A percentile compares a stretch with the other conserved stretches of the same genome.
These are phyloP conservation scores for Alloteropsis semialata DNA, from an alignment of 176 grass and related monocot species.

Conservation along the genomic window DNA sequence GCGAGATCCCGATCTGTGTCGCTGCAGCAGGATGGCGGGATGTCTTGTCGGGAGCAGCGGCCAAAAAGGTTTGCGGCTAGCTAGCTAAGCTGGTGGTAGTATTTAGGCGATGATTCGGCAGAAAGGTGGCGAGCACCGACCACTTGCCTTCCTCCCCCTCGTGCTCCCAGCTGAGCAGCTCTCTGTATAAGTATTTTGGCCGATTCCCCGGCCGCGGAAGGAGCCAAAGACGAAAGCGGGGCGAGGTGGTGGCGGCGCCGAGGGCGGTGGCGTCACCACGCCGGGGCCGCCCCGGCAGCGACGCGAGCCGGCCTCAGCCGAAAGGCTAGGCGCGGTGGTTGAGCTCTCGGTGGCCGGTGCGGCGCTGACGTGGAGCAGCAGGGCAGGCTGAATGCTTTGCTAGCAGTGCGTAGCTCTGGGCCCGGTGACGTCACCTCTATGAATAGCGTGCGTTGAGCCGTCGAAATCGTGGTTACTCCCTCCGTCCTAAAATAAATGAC, in stretches of 20 bases:
- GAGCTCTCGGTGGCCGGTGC: neutral
- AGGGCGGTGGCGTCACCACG: constrained; percentile 25
- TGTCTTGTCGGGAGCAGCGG: constrained; percentile 35
- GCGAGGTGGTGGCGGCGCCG: constrained; percentile 14
- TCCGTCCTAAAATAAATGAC: too few species aligned
- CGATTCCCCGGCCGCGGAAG: constrained; percentile 11
- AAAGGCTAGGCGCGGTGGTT: constrained; percentile 33
- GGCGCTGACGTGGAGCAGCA: neutral
- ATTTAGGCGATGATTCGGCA: constrained; percentile 17
- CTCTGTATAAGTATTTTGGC: neutral
- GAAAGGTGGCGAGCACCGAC: constrained; percentile 37
- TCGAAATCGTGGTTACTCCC: neutral
- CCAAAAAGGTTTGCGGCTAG: constrained; percentile 17
- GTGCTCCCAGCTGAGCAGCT: neutral
- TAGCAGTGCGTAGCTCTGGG: neutral
- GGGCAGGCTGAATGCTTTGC: neutral
- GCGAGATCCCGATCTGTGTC: constrained; percentile 47
- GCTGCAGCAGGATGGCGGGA: neutral
- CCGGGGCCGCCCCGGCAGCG: constrained; percentile 25
- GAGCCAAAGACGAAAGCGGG: constrained; percentile 38
- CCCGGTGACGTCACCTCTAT: constrained; percentile 15
- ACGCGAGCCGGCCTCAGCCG: constrained; percentile 27
- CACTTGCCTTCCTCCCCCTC: neutral
- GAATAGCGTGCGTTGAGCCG: neutral
- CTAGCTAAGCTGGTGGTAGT: neutral